phyloP scores from a whole-genome alignment of 768 basidiomycete species.

The Suillus occidentalis region DNA sequence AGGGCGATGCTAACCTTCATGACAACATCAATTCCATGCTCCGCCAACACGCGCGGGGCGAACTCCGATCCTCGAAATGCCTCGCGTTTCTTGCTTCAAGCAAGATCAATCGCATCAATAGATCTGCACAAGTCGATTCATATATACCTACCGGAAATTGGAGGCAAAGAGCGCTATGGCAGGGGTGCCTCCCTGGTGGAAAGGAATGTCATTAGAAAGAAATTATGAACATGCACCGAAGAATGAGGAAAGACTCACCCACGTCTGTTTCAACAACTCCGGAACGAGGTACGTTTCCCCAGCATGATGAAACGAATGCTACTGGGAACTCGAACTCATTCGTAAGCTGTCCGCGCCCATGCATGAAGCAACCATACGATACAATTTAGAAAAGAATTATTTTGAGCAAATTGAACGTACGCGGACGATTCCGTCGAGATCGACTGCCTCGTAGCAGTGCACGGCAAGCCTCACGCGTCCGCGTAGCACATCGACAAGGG shows the following conservation, averaged over 20 bases:
- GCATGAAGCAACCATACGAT: not conserved
- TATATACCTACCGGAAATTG: constrained; percentile 36
- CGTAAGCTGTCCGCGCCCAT: constrained; percentile 42
- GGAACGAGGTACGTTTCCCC: constrained; percentile 84
- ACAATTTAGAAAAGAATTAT: not conserved
- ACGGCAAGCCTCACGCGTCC: constrained; percentile 62
- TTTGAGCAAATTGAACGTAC: constrained; percentile 33
- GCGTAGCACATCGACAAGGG: constrained; percentile 73
- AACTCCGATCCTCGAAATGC: constrained; percentile 80
- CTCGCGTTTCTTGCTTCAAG: constrained; percentile 37
- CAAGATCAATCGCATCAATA: no score
- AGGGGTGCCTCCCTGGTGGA: constrained; percentile 56
- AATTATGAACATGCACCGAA: not conserved
- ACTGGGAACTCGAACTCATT: constrained; percentile 85
- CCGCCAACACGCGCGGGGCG: constrained; percentile 71
- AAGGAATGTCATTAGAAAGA: not conserved
- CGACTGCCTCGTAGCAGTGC: constrained; percentile 57
- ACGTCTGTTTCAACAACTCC: constrained; percentile 68
- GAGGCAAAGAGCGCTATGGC: constrained; percentile 78
- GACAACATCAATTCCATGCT: constrained; percentile 63
- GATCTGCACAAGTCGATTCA: not conserved
- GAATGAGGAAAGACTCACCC: constrained; percentile 37
- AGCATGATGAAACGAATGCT: constrained; percentile 71
- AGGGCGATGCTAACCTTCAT: constrained; percentile 58
- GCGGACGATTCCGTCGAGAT: constrained; percentile 69